phyloP scores from a whole-genome alignment of 192 early-diverging fungal species.

The Linnemannia zychae region DNA sequence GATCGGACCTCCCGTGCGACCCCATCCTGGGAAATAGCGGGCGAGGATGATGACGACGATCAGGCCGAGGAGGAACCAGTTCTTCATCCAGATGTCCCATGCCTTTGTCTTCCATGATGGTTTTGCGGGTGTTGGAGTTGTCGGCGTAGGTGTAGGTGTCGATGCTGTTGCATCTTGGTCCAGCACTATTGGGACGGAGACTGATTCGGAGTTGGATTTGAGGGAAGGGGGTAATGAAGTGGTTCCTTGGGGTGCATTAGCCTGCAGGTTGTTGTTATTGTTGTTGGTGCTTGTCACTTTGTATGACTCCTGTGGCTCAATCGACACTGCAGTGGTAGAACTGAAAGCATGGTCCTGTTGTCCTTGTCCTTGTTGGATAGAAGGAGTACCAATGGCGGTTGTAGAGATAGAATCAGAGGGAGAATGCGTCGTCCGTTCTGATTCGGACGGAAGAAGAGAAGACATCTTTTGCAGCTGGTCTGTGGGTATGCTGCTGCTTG shows the following conservation, averaged over 20 bases:
- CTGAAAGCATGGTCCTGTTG: background rate
- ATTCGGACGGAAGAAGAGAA: background rate
- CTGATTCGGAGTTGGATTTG: conserved; percentile 9
- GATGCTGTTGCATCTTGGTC: background rate
- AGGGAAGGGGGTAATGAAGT: background rate
- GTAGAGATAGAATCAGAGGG: background rate
- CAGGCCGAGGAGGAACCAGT: conserved; percentile 80
- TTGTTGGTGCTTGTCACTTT: background rate
- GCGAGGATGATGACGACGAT: conserved; percentile 72
- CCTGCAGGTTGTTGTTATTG: background rate
- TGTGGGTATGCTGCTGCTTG: background rate
- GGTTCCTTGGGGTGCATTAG: background rate
- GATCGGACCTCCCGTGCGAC: conserved; percentile 65
- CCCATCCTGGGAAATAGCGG: conserved; percentile 69
- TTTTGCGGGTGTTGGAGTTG: background rate
- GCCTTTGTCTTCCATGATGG: conserved; percentile 43
- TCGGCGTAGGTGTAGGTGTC: background rate
- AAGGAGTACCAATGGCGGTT: background rate
- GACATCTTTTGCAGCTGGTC: background rate
- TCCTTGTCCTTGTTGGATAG: background rate
- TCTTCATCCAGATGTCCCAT: conserved; percentile 61
- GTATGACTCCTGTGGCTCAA: background rate
- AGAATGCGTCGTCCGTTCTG: background rate
- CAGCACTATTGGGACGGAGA: conserved; percentile 9
- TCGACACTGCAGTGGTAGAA: background rate